Evolutionary conservation across 1,139 yeast genomes (phyloP).

Genomic region (Hanseniaspora gamundiae): DNA sequence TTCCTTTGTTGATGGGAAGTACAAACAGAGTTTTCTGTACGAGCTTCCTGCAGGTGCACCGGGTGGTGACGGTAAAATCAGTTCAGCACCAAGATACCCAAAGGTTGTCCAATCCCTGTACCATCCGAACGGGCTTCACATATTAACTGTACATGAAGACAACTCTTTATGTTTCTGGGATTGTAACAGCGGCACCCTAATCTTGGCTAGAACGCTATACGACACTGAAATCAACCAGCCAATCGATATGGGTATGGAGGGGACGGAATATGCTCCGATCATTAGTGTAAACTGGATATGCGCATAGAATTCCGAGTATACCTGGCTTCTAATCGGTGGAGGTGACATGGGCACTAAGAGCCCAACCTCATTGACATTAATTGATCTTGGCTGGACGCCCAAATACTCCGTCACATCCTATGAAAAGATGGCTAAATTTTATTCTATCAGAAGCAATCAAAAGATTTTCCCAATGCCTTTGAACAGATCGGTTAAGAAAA

Average conservation of each 20-base stretch:
- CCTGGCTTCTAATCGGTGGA: slow-evolving; percentile 62
- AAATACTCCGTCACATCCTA: slow-evolving; percentile 71
- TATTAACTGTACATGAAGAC: slow-evolving; percentile 67
- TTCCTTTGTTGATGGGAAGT: slow-evolving; percentile 48
- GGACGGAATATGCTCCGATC: slow-evolving; percentile 10
- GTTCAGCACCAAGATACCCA: slow-evolving; percentile 35
- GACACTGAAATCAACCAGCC: slow-evolving; percentile 56
- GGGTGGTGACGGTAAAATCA: slow-evolving; percentile 41
- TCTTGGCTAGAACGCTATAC: slow-evolving; percentile 62
- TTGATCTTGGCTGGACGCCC: slow-evolving; percentile 76
- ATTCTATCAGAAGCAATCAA: slow-evolving; percentile 51
- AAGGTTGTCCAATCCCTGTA: slow-evolving; percentile 53
- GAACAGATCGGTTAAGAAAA: slow-evolving; percentile 31
- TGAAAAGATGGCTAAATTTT: slow-evolving; percentile 69
- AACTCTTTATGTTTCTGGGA: slow-evolving; percentile 91
- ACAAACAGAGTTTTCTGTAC: slow-evolving; percentile 46
- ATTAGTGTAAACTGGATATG: slow-evolving; percentile 53
- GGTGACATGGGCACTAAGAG: slow-evolving; percentile 43
- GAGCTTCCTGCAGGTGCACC: slow-evolving; percentile 49
- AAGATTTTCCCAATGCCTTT: slow-evolving; percentile 41
- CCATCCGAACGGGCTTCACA: slow-evolving; percentile 89
- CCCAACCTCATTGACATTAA: slow-evolving; percentile 36
- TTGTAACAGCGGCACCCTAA: slow-evolving; percentile 55
- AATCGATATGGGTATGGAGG: slow-evolving; percentile 1
- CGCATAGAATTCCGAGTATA: slow-evolving; percentile 67